Evolutionary conservation across 495 filamentous ascomycete species (phyloP), one percentile per base, ranked within the genome.

Genomic region (Xylaria bambusicola): DNA sequence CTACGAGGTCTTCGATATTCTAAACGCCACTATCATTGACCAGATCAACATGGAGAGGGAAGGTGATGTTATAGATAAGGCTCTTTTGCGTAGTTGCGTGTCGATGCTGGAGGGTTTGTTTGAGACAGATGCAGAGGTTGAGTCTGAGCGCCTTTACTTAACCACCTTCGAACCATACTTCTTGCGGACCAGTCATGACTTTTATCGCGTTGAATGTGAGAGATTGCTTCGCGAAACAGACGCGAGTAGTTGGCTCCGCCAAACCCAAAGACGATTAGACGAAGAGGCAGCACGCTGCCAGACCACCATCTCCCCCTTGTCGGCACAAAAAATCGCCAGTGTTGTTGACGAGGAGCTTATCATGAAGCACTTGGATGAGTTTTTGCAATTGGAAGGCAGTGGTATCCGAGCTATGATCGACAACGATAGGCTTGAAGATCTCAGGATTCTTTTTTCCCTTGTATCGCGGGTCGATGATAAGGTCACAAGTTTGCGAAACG

Each of bases 81-180:
- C 84, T 24, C 78, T 96, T 7, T 84, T 98, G 42, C 88, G 91
- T 62, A 86, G 89, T 26, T 92, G 89, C 70, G 81, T 92, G 0
- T 86, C 90, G 62, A 97, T 98, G 92, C 78, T 99, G 2, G 94
- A 98, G 69, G 84, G 84, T 29, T 82, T 99, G 0, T 95, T 96
- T 68, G 90, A 95, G 68, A 88, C 85, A 0, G 80, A 88, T 33
- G 79, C 82, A 1, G 92, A 95, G 64, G 82, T 86, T 15, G 83
- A 87, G 49, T 81, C 87, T 27, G 80, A 89, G 17, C 93, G 90
- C 67, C 81, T 99, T 0, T 99, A 99, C 67, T 68, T 93, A 21
- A 88, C 86, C 2, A 80, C 81, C 0, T 98, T 99, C 65, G 92
- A 99, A 68, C 83, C 82, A 0, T 82, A 84, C 18, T 96, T 93